Conservation (phyloP, 495 filamentous ascomycete species). For the Glarea lozoyensis region DNA sequence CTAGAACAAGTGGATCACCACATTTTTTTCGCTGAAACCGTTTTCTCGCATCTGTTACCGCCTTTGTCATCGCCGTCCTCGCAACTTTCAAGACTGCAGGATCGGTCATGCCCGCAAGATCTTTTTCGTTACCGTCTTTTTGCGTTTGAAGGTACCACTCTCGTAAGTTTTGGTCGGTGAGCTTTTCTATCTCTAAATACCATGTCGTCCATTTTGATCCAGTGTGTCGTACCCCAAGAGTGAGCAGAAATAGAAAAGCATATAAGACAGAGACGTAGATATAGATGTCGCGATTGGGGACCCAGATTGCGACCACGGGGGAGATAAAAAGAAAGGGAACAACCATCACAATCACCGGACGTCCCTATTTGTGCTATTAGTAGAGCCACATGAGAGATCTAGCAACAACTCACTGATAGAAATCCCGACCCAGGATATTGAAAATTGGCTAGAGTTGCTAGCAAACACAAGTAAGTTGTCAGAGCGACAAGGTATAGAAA, state of each 20-base stretch:
- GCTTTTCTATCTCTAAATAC: slow-evolving; percentile 35
- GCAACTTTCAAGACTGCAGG: slow-evolving; percentile 25
- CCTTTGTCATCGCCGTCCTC: slow-evolving; percentile 21
- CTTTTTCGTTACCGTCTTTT: slow-evolving; percentile 29
- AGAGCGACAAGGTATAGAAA: slow-evolving; percentile 39
- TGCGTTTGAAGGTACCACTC: slow-evolving; percentile 37
- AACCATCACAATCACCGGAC: slow-evolving; percentile 20
- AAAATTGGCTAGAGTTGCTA: slow-evolving; percentile 45
- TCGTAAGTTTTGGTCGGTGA: slow-evolving; percentile 36
- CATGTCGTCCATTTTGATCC: slow-evolving; percentile 40
- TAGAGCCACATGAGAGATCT: background rate
- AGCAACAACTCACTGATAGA: slow-evolving; percentile 27
- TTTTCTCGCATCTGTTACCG: background rate
- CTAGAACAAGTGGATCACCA: slow-evolving; percentile 33
- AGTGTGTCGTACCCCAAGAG: slow-evolving; percentile 32
- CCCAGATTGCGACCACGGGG: slow-evolving; percentile 35
- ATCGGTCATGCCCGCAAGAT: background rate
- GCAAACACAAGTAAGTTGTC: slow-evolving; percentile 37
- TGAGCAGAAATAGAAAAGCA: slow-evolving; percentile 31
- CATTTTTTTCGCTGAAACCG: background rate
- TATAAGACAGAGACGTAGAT: slow-evolving; percentile 39
- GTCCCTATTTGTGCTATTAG: background rate
- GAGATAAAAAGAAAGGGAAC: slow-evolving; percentile 39
- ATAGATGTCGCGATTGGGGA: slow-evolving; percentile 31
- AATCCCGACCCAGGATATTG: slow-evolving; percentile 46